These are phyloP conservation scores for Didymella lethalis DNA, from an alignment of 2,329 filamentous ascomycete genomes.

Conservation along the genomic window DNA sequence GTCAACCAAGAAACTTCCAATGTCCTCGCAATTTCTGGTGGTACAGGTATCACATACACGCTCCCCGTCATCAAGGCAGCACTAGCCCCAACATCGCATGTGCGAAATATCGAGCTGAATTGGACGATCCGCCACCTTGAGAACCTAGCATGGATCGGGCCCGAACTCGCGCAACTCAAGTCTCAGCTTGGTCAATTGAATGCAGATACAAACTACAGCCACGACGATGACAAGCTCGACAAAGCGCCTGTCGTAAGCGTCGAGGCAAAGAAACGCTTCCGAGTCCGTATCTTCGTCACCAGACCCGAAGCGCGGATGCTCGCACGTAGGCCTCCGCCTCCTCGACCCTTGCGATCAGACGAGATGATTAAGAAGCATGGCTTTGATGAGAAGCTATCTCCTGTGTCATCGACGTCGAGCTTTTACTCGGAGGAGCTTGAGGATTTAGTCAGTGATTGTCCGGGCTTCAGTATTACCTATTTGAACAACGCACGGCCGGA, in stretches of 20 bases:
- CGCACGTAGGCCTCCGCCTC: background rate
- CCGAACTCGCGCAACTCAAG: conserved; percentile 30
- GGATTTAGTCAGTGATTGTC: conserved; percentile 20
- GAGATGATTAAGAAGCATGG: conserved; percentile 8
- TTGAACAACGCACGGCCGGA: conserved; percentile 31
- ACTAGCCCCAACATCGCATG: conserved; percentile 8
- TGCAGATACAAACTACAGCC: background rate
- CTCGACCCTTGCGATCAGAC: conserved; percentile 4
- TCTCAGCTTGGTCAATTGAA: conserved; percentile 17
- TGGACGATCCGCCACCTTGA: conserved; percentile 36
- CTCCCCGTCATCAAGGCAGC: conserved; percentile 36
- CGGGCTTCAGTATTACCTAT: conserved; percentile 33
- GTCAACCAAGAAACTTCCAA: conserved; percentile 28
- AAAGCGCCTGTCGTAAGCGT: conserved; percentile 2
- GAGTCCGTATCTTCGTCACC: conserved; percentile 30
- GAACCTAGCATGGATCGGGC: conserved; percentile 34
- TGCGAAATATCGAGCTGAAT: conserved; percentile 31
- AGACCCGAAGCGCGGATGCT: conserved; percentile 10
- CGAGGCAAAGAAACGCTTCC: conserved; percentile 20
- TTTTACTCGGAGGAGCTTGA: conserved; percentile 11
- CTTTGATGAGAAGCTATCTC: conserved; percentile 5
- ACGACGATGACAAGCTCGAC: background rate
- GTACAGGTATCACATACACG: conserved; percentile 41
- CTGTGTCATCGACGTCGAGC: conserved; percentile 5
- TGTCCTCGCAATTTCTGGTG: conserved; percentile 40